Evolutionary conservation across 2,329 filamentous ascomycete species (phyloP).

Genomic region (Sarocladiaceae sp.): DNA sequence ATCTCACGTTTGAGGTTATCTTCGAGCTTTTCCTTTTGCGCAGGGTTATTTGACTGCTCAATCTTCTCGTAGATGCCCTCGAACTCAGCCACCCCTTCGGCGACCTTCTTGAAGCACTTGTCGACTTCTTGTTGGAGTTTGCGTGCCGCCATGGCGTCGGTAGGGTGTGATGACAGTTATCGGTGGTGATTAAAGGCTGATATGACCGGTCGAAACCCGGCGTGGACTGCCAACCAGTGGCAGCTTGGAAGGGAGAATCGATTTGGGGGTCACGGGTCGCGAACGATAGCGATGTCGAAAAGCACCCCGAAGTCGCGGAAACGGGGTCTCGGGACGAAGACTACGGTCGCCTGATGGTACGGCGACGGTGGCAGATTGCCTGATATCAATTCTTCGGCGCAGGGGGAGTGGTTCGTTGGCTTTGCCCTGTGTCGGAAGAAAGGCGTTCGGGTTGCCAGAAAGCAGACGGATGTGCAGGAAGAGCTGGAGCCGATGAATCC

Average conservation of each 20-base stretch:
- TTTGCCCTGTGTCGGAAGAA: not conserved
- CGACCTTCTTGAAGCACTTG: slow-evolving; percentile 98
- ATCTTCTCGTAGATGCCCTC: slow-evolving; percentile 98
- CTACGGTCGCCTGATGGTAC: not conserved
- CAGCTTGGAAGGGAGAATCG: not conserved
- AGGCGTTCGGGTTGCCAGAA: slow-evolving; percentile 8
- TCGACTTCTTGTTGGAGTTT: slow-evolving; percentile 98
- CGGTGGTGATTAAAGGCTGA: not conserved
- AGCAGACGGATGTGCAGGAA: slow-evolving; percentile 5
- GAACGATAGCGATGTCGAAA: slow-evolving; percentile 3
- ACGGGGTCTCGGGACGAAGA: not conserved
- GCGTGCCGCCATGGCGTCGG: slow-evolving; percentile 73
- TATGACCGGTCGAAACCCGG: not conserved
- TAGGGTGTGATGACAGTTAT: not conserved
- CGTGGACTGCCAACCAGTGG: slow-evolving; percentile 3
- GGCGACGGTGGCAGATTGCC: not conserved
- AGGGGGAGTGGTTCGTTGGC: slow-evolving; percentile 1
- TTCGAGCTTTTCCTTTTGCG: slow-evolving; percentile 97
- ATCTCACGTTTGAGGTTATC: slow-evolving; percentile 98
- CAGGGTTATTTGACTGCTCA: slow-evolving; percentile 80
- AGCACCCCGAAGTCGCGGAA: not conserved
- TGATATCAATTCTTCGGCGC: not conserved
- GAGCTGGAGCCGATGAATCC: slow-evolving; percentile 8
- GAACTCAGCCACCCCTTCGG: slow-evolving; percentile 86
- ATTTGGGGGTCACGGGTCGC: not conserved